Conservation (phyloP, 1,284 basidiomycete genomes). For the Omphalotus olearius region DNA sequence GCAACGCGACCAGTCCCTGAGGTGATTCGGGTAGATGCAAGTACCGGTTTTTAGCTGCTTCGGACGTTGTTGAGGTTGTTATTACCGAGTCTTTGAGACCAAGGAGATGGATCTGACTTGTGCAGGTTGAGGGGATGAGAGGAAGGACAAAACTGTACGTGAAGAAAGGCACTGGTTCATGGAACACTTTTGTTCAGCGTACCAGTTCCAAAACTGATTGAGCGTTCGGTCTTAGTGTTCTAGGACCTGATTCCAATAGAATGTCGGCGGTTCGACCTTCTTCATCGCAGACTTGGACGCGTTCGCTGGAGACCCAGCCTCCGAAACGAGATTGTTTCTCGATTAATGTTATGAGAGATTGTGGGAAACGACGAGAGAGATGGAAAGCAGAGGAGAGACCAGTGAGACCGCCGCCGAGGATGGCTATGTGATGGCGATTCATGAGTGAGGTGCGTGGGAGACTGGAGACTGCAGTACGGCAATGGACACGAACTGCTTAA, state of each 20-base stretch:
- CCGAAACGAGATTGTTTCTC: conserved; percentile 68
- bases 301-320: conserved; percentile 79
- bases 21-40: conserved; percentile 54
- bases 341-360: conserved; percentile 58
- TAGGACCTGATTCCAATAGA: conserved; percentile 77
- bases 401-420: conserved; percentile 81
- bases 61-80: conserved; percentile 57
- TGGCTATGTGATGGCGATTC: conserved; percentile 40
- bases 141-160: not conserved
- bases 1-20: conserved; percentile 38
- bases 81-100: conserved; percentile 55
- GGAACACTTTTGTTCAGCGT: conserved; percentile 24
- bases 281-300: conserved; percentile 39
- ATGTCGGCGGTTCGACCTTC: conserved; percentile 37
- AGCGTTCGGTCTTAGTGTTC: conserved; percentile 76
- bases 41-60: conserved; percentile 74
- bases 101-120: conserved; percentile 69
- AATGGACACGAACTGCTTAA: too few species aligned
- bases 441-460: conserved; percentile 1
- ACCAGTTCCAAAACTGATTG: conserved; percentile 77
- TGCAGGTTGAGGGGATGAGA: conserved; percentile 4
- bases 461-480: too few species aligned
- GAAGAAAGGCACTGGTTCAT: conserved; percentile 15
- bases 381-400: conserved; percentile 82
- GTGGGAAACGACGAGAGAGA: conserved; percentile 63